Percentiles rank a stretch among this genome's conserved stretches.
Conservation (phyloP, 1,139 yeast species). For the Yamadazyma friedrichii region DNA sequence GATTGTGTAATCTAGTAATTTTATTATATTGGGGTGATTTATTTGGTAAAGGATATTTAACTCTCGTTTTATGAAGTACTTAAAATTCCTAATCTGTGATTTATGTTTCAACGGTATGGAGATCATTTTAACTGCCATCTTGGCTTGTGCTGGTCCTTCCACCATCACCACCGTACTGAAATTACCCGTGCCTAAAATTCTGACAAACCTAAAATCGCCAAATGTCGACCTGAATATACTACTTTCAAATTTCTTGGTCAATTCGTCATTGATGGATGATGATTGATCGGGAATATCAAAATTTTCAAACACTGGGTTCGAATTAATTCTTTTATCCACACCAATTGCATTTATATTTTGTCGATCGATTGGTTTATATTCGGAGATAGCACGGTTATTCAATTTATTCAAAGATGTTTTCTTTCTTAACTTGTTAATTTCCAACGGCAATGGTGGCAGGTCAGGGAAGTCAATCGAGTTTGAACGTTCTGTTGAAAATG, state of each 20-base stretch:
- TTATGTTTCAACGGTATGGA: slow-evolving; percentile 30
- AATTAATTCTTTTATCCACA: slow-evolving; percentile 6
- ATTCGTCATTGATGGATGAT: not conserved
- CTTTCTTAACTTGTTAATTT: slow-evolving; percentile 6
- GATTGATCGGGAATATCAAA: not conserved
- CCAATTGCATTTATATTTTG: slow-evolving; percentile 11
- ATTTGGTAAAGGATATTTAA: slow-evolving; percentile 55
- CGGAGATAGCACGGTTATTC: slow-evolving; percentile 28
- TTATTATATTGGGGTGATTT: slow-evolving; percentile 44
- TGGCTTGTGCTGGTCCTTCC: slow-evolving; percentile 21
- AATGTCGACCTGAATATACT: slow-evolving; percentile 11
- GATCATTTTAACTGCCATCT: slow-evolving; percentile 44
- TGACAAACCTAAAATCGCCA: slow-evolving; percentile 20
- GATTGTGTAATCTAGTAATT: slow-evolving; percentile 33
- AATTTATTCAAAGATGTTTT: slow-evolving; percentile 1
- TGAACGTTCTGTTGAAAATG: too few species aligned
- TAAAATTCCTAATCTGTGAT: slow-evolving; percentile 41
- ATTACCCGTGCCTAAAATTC: slow-evolving; percentile 55
- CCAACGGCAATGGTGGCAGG: slow-evolving; percentile 9
- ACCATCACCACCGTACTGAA: slow-evolving; percentile 59
- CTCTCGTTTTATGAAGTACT: slow-evolving; percentile 74
- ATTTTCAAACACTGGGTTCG: slow-evolving; percentile 6
- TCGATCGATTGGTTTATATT: slow-evolving; percentile 32
- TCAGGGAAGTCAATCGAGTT: not conserved
- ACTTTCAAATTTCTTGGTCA: slow-evolving; percentile 10